Base-by-base conservation (phyloP, 2,329 filamentous ascomycete species). In the Calonectria pseudoturangicola region DNA sequence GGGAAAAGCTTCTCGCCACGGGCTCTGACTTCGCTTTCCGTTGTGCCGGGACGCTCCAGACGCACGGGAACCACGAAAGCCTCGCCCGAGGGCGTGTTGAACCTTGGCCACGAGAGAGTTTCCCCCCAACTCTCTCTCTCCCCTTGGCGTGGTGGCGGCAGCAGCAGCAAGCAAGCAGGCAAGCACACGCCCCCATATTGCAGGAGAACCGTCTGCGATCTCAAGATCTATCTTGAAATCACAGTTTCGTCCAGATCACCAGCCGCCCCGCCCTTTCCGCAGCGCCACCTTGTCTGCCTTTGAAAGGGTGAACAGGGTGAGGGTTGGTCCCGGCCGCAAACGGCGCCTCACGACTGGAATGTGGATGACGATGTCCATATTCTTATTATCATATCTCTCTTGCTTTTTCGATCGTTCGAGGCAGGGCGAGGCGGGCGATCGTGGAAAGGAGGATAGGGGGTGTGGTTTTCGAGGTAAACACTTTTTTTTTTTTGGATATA, bases 341-440 rank as follows among this genome's bases (percentile, higher is more conserved):
- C 67, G 67, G 36, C 39, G 33, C 30, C 39, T 56, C n/a, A 18
- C 51, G 33, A 58, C 67, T 73, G 71, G 71, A 73, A 73, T 73
- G 71, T 63, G 47, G 62, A 62, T 70, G 67, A 60, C 41, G 56
- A 50, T 51, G 5, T 60, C 54, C 54, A 21, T 60, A 27, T 41
- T 36, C 36, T 60, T 41, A 60, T 60, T 60, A 60, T 41, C 25
- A 39, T 41, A 21, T 60, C 33, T 60, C 33, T 54, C 9, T 36
- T 30, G 7, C 30, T 48, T 54, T 12, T 25, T 69, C 21, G 33
- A 21, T 50, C 60, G 39, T 18, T 66, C 41, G 68, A 30, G 21
- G 60, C 48, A 65, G 51, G 51, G 54, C 28, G 66, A 60, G 43
- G 51, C 21, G 54, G 51, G 43, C 48, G 25, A 62, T 12, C n/a